Conservation (phyloP, 257 asterid genomes). For the Przewalskia tangutica region DNA sequence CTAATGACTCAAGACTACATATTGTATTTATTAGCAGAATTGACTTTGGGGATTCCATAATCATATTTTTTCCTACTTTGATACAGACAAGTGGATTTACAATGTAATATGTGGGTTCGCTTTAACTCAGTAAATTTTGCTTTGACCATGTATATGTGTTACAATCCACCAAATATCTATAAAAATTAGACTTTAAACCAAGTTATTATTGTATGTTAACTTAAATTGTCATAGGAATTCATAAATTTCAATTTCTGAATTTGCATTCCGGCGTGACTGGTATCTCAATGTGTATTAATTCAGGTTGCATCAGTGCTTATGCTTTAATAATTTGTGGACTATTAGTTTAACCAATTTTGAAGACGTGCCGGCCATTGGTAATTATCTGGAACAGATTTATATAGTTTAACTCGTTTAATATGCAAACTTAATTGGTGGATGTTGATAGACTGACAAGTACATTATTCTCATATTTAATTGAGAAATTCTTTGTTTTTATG, state of each 20-base stretch:
- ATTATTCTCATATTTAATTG: not conserved
- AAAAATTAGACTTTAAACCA: not conserved
- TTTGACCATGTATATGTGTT: no score
- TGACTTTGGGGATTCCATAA: not conserved
- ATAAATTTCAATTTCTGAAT: not conserved
- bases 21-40: not conserved
- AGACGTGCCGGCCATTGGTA: not conserved
- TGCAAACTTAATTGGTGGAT: not conserved
- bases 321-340: not conserved
- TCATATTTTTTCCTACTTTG: not conserved
- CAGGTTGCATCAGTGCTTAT: not conserved
- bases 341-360: not conserved
- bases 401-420: not conserved
- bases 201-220: not conserved
- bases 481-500: not conserved
- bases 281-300: not conserved
- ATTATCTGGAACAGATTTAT: not conserved
- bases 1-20: not conserved
- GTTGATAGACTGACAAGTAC: not conserved
- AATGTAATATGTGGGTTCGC: not conserved
- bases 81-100: not conserved
- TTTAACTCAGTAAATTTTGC: not conserved
- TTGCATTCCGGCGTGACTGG: rapidly evolving
- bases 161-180: not conserved
- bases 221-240: rapidly evolving